Conservation (phyloP, 331 rosid genomes). For the Rhamnella rubrinervis region DNA sequence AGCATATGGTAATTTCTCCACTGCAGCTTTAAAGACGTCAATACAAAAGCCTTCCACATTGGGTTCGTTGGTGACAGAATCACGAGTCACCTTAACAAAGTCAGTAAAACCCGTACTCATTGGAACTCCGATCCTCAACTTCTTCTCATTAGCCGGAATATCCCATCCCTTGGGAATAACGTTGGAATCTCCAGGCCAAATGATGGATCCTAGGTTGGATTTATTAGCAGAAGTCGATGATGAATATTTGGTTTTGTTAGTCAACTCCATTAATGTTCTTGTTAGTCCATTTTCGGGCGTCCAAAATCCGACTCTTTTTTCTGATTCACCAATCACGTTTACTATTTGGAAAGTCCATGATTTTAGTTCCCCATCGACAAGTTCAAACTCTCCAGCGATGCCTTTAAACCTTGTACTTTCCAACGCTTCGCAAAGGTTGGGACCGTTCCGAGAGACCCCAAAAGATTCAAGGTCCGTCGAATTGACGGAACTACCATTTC, state of each 20-base stretch:
- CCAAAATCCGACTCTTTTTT: slow-evolving; percentile 8
- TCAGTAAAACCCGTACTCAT: slow-evolving; percentile 18
- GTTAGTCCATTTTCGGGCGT: background rate
- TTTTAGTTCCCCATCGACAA: slow-evolving; percentile 1
- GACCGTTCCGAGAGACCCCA: background rate
- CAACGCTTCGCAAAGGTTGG: background rate
- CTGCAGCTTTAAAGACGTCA: slow-evolving; percentile 22
- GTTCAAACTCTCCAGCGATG: slow-evolving; percentile 4
- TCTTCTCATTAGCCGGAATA: slow-evolving; percentile 20
- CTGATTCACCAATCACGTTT: slow-evolving; percentile 2
- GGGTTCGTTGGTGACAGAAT: slow-evolving; percentile 1
- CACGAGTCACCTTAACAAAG: slow-evolving; percentile 2
- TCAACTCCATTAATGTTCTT: background rate
- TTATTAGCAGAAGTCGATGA: background rate
- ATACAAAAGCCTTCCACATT: slow-evolving; percentile 20
- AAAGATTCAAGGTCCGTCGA: slow-evolving; percentile 1
- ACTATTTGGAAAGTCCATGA: slow-evolving; percentile 7
- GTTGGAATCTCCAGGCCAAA: slow-evolving; percentile 57
- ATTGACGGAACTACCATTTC: background rate
- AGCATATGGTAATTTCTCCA: slow-evolving; percentile 19
- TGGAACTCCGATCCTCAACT: slow-evolving; percentile 30
- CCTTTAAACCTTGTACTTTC: slow-evolving; percentile 4
- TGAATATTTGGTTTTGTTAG: background rate
- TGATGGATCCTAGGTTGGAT: slow-evolving; percentile 28
- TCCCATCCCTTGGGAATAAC: slow-evolving; percentile 38